Conservation (phyloP, 352 stramenopile species). For the Globisporangium paddicum region DNA sequence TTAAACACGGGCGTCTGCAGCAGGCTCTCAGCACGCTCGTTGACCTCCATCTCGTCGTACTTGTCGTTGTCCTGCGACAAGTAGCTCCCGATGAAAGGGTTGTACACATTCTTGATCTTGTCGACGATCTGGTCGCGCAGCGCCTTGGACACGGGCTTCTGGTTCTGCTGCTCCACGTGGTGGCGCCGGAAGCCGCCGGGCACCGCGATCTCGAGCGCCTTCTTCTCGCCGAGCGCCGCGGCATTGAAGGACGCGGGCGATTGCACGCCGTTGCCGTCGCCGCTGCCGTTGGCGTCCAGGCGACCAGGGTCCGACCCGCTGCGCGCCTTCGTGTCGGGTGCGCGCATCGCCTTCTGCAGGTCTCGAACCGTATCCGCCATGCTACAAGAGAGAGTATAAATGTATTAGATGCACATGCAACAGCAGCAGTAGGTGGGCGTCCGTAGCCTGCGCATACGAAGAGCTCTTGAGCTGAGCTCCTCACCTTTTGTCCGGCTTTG, state of each 20-base stretch:
- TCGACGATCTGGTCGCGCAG: slow-evolving; percentile 70
- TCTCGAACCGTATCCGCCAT: slow-evolving; percentile 52
- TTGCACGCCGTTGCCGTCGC: neutral
- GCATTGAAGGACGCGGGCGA: slow-evolving; percentile 24
- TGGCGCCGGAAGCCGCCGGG: slow-evolving; percentile 68
- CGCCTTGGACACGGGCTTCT: slow-evolving; percentile 38
- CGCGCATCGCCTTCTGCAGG: slow-evolving; percentile 39
- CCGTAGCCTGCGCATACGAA: too few relatives aligned
- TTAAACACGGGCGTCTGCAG: slow-evolving; percentile 59
- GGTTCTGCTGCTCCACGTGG: slow-evolving; percentile 41
- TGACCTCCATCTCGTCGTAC: slow-evolving; percentile 67
- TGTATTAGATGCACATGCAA: too few relatives aligned
- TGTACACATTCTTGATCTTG: slow-evolving; percentile 70
- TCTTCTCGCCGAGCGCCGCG: slow-evolving; percentile 17
- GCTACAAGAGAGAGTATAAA: neutral
- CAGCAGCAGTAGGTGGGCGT: too few relatives aligned
- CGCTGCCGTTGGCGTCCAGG: slow-evolving; percentile 8
- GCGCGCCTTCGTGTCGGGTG: slow-evolving; percentile 23
- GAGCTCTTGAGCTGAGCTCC: too few relatives aligned
- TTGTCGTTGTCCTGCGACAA: slow-evolving; percentile 79
- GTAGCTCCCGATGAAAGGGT: slow-evolving; percentile 80
- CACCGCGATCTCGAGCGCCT: slow-evolving; percentile 60
- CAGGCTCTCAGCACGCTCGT: slow-evolving; percentile 60
- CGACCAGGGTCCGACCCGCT: slow-evolving; percentile 50
- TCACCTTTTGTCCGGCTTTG: too few relatives aligned